A percentile compares a stretch with the other conserved stretches of the same genome.
Conservation (phyloP, 2,329 filamentous ascomycete genomes). For the Aspergillus aculeatus region DNA sequence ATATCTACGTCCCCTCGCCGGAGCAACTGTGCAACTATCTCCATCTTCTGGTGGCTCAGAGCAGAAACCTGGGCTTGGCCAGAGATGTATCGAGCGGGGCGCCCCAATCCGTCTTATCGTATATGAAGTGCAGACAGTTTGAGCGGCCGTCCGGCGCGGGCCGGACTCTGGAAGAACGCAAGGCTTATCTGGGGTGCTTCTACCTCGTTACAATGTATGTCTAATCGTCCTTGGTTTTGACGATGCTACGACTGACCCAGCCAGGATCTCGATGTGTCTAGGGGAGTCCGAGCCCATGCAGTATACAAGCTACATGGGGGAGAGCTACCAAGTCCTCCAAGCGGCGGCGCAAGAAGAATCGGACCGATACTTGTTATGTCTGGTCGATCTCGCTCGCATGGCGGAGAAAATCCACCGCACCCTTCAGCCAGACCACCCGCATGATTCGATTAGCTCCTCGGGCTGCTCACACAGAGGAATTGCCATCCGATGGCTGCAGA, state of each 20-base stretch:
- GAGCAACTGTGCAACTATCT: slow-evolving; percentile 54
- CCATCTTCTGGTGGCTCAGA: slow-evolving; percentile 49
- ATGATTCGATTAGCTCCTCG: slow-evolving; percentile 15
- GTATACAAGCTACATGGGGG: slow-evolving; percentile 55
- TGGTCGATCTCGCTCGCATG: slow-evolving; percentile 53
- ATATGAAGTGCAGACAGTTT: slow-evolving; percentile 8
- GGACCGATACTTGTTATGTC: slow-evolving; percentile 48
- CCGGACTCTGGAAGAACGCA: slow-evolving; percentile 53
- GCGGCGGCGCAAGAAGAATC: slow-evolving; percentile 47
- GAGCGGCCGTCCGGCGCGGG: slow-evolving; percentile 17
- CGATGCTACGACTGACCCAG: neutral
- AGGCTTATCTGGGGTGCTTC: slow-evolving; percentile 55
- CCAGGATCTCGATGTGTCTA: slow-evolving; percentile 32
- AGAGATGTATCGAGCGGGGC: neutral
- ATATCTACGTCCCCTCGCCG: slow-evolving; percentile 9
- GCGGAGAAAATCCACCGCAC: slow-evolving; percentile 50
- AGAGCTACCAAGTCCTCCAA: slow-evolving; percentile 51
- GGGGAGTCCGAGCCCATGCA: slow-evolving; percentile 49
- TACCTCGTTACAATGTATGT: slow-evolving; percentile 55
- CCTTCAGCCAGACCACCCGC: slow-evolving; percentile 19
- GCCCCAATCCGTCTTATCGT: neutral
- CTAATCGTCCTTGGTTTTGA: neutral
- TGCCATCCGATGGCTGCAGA: slow-evolving; percentile 47
- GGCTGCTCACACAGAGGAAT: slow-evolving; percentile 17
- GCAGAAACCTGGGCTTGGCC: slow-evolving; percentile 44